phyloP scores from a whole-genome alignment of 179 eudicot species.

The Drosera spatulata region DNA sequence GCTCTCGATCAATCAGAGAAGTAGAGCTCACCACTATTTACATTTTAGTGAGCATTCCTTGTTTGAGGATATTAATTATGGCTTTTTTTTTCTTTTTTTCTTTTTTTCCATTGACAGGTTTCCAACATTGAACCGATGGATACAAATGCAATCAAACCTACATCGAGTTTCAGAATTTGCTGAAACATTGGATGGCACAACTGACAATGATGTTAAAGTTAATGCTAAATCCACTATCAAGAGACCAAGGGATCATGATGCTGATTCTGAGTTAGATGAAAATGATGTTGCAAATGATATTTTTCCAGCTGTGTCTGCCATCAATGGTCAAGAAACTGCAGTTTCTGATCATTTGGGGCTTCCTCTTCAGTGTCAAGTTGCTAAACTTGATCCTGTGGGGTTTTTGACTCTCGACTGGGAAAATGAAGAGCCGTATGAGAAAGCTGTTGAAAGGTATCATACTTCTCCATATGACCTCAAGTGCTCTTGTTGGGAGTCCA shows the following conservation, averaged over 20 bases:
- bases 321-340: constrained; percentile 21
- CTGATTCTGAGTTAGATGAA: constrained; percentile 78
- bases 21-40: constrained; percentile 20
- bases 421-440: constrained; percentile 88
- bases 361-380: constrained; percentile 34
- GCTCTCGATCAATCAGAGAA: constrained; percentile 99
- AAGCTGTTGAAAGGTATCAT: constrained; percentile 75
- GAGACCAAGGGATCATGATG: constrained; percentile 70
- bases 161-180: constrained; percentile 89
- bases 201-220: constrained; percentile 25
- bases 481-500: neutral
- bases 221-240: constrained; percentile 43
- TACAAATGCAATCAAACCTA: constrained; percentile 97
- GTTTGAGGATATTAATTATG: neutral
- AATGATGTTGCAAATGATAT: constrained; percentile 25
- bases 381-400: constrained; percentile 42
- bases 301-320: constrained; percentile 28
- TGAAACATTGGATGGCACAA: constrained; percentile 39
- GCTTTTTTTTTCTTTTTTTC: too few species aligned
- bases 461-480: neutral
- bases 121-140: constrained; percentile 99
- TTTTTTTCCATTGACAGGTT: constrained; percentile 36
- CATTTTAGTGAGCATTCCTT: neutral
- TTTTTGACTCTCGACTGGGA: constrained; percentile 95
- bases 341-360: constrained; percentile 44